Evolutionary conservation across 306 rosid genomes (phyloP), one percentile per base, ranked within the genome.

Genomic region (Styphnolobium japonicum): DNA sequence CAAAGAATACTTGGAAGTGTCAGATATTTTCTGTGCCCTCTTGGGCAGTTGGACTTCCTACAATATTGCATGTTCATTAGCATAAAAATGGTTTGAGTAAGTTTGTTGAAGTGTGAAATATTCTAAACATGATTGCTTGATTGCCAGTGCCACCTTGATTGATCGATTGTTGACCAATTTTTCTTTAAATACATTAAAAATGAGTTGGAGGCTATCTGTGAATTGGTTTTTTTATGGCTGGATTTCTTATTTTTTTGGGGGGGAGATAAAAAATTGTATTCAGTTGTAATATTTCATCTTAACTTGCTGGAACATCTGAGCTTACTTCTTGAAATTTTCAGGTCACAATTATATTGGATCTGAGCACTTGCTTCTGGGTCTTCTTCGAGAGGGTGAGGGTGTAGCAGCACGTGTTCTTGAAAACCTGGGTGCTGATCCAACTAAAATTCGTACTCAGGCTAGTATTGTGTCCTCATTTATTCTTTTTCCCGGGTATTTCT

Each of bases 331-430:
- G 46, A 65, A 73, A 53, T 53, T 78, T 65, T 51, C 78, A 94
- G 98, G 98, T 53, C 98, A 94, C 83, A 94, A 94, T 55, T 94
- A 92, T 77, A 94, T 94, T 71, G 98, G 98, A 76, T 90, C 98
- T 2, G 98, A 95, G 86, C 98, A 95, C 89, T 87, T 95, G 92
- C 98, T 95, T 63, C 83, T 95, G 75, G 98, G 98, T 76, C 88
- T 95, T 73, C 98, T 95, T 49, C 93, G 98, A 40, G 98, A 95
- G 84, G 98, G 98, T 42, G 98, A 95, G 75, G 97, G 98, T 31
- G 98, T 95, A 43, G 98, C 98, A 25, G 98, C 98, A 39, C 95
- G 98, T 68, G 98, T 92, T 78, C 98, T 95, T 72, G 98, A 95
- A 79, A 95, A 87, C 73, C 79, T 95, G 68, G 98, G 97, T 83